Evolutionary conservation across 306 rosid genomes (phyloP), one percentile per base, ranked within the genome.

Genomic region (Quercus bicolor): DNA sequence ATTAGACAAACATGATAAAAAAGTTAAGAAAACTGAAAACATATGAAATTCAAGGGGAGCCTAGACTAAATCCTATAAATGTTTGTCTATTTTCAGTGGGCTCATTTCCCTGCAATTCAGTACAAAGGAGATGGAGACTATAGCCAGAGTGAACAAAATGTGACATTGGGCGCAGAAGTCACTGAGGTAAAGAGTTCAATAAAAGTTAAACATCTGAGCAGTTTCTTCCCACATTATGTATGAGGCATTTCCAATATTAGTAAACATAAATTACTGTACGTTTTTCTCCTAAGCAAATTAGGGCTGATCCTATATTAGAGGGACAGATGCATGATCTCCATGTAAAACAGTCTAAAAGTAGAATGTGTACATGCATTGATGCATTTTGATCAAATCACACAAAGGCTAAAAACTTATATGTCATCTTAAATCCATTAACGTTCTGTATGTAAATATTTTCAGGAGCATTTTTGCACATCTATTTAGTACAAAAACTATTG

Each of bases 101-200:
- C 97, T 57, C 92, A 91, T 82, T 89, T 88, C 75, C 97, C 97
- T 51, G 94, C 85, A 78, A 74, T 75, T 79, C 89, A 92, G 56
- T 83, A 20, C 85, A 80, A 80, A 85, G 89, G 76, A 78, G 91
- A 85, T 74, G 93, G 78, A 82, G 92, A 86, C 54, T 80, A 79
- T 55, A 80, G 78, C 86, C 86, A 82, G 76, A 80, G 48, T 62
- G 86, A 87, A 75, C 83, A 89, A 75, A 57, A 77, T 79, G 78
- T 48, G 73, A 79, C 84, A 70, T 85, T 80, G 75, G 87, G 82
- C 72, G 78, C 85, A 40, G 72, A 74, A 78, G 75, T 57, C 55
- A 60, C 52, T 68, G 59, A 77, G 79, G 85, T 77, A 80, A 57
- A 6, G 31, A 31, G 48, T 65, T 18, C 24, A 65, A 18, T 18